Base-by-base conservation (phyloP, 2,329 filamentous ascomycete species). In the Neobulgaria alba region DNA sequence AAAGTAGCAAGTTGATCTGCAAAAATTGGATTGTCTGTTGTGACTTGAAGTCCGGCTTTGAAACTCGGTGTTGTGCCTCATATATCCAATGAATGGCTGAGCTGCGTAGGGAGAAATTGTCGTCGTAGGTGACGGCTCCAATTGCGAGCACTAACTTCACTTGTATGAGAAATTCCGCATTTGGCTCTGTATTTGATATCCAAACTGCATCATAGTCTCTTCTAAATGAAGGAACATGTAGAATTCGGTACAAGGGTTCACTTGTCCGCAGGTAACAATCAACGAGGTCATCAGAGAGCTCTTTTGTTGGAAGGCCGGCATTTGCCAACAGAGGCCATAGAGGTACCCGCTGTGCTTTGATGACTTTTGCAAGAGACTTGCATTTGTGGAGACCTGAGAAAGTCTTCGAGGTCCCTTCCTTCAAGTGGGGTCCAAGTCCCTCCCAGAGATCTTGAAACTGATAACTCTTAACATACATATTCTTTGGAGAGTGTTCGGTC, bases 111-210 rank as follows among this genome's bases (percentile, higher is more conserved):
- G 67, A 69, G 41, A 73, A 77, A 0, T 57, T 45, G 0, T 70
- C 63, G 38, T 79, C 71, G 41, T 73, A 68, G 0, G 62, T 60
- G 1, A 63, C 60, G 1, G 73, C 67, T 0, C 76, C 77, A 14
- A 80, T 67, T 0, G 77, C 73, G 3, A 80, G 56, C 0, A 79
- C 66, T 0, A 81, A 59, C 48, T 79, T 77, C 2, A 79, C 47
- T 33, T 74, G 74, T 10, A 77, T 64, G 1, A 77, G 43, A 36
- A 79, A 79, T 0, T 57, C 59, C 1, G 56, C 58, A 30, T 68
- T 63, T 0, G 61, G 53, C 1, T 57, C 42, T 0, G 43, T 21
- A 0, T 50, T 48, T 1, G 57, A 48, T 1, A 30, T 29, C 74
- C 75, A 80, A 1, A 75, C 47, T 0, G 64, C 62, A 17, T 75